Percentiles rank a stretch among this genome's conserved stretches.
These are phyloP conservation scores for Barnettozyma vustinii DNA, from an alignment of 805 yeast genomes.

Conservation along the genomic window DNA sequence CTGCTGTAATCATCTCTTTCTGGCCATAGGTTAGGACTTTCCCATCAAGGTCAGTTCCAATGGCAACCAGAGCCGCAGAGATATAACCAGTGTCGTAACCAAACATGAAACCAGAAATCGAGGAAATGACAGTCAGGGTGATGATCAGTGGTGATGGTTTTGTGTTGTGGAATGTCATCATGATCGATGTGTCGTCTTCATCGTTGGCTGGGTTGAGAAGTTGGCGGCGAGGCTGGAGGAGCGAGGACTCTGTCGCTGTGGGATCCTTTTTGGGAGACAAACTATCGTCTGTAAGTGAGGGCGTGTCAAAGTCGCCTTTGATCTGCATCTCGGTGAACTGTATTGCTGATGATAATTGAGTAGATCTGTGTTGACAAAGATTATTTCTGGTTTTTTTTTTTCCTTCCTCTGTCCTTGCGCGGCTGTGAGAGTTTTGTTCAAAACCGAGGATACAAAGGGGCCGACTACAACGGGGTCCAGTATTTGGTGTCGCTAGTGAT, in stretches of 20 bases:
- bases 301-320: neutral
- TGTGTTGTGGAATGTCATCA: slow-evolving; percentile 43
- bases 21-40: slow-evolving; percentile 63
- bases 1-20: slow-evolving; percentile 87
- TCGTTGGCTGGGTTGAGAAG: slow-evolving; percentile 35
- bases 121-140: slow-evolving; percentile 65
- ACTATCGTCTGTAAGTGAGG: neutral
- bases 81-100: slow-evolving; percentile 98
- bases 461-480: too few species aligned
- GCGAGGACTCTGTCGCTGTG: neutral
- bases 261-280: neutral
- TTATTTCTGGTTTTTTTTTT: neutral
- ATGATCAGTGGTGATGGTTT: slow-evolving; percentile 61
- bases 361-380: neutral
- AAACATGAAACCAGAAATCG: slow-evolving; percentile 93
- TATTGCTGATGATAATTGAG: neutral
- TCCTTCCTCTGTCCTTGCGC: neutral
- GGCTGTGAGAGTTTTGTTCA: too few species aligned
- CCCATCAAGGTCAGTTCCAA: slow-evolving; percentile 68
- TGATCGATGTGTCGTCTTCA: slow-evolving; percentile 43
- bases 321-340: neutral
- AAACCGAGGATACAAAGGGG: too few species aligned
- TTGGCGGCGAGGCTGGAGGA: slow-evolving; percentile 1
- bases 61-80: slow-evolving; percentile 84
- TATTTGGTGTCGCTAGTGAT: too few species aligned